phyloP scores from a whole-genome alignment of 1,139 yeast genomes.

The Blastobotrys persicus region DNA sequence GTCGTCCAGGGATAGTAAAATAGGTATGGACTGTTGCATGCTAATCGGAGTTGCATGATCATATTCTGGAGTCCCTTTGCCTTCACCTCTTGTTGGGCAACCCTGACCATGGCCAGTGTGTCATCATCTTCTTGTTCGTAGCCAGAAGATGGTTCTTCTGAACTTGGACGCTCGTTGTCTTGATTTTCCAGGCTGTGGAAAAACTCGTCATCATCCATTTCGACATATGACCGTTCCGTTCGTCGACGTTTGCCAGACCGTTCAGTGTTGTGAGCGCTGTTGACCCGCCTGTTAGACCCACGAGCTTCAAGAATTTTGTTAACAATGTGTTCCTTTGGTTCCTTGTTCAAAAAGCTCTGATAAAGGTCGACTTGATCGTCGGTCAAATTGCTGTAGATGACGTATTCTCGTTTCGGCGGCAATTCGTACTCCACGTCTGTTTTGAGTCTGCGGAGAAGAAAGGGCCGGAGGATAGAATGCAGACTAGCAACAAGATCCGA shows the following conservation, averaged over 20 bases:
- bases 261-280: not conserved
- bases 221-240: slow-evolving; percentile 11
- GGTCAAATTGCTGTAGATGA: slow-evolving; percentile 69
- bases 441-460: slow-evolving; percentile 76
- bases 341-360: slow-evolving; percentile 52
- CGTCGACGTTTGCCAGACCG: slow-evolving; percentile 1
- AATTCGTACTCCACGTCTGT: slow-evolving; percentile 62
- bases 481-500: slow-evolving; percentile 65
- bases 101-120: slow-evolving; percentile 21
- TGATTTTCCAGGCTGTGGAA: slow-evolving; percentile 14
- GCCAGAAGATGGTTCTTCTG: slow-evolving; percentile 9
- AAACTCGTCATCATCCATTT: slow-evolving; percentile 18
- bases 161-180: slow-evolving; percentile 15
- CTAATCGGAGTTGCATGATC: slow-evolving; percentile 78
- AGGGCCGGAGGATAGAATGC: slow-evolving; percentile 87
- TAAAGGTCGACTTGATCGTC: slow-evolving; percentile 64
- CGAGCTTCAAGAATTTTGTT: slow-evolving; percentile 37
- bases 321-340: slow-evolving; percentile 35
- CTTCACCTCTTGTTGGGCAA: slow-evolving; percentile 37
- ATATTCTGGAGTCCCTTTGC: slow-evolving; percentile 57
- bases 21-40: slow-evolving; percentile 81
- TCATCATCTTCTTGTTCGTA: slow-evolving; percentile 14
- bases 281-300: slow-evolving; percentile 12
- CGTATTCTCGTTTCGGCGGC: slow-evolving; percentile 88
- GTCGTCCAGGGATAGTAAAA: slow-evolving; percentile 75